These are phyloP conservation scores for Drosera capensis DNA, from an alignment of 148 eudicot genomes.

Conservation along the genomic window DNA sequence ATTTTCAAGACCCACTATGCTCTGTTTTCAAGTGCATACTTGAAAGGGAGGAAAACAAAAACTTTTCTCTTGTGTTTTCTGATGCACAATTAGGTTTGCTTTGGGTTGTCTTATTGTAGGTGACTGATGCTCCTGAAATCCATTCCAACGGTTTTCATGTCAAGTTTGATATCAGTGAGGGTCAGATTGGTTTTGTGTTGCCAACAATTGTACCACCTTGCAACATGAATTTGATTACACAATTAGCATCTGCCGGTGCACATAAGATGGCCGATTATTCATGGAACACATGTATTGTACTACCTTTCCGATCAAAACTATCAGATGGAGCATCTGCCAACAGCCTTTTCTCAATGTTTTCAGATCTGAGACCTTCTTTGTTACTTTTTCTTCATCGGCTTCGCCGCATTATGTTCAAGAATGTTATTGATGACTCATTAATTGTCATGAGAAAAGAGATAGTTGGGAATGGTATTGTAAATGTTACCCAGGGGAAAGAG, in stretches of 20 bases:
- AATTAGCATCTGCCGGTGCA: slow-evolving; percentile 29
- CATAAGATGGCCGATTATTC: slow-evolving; percentile 16
- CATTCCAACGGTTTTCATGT: slow-evolving; percentile 96
- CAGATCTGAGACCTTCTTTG: slow-evolving; percentile 89
- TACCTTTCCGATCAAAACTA: slow-evolving; percentile 64
- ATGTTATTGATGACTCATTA: slow-evolving; percentile 43
- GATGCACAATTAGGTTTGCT: neutral
- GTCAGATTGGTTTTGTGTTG: slow-evolving; percentile 91
- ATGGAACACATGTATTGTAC: slow-evolving; percentile 92
- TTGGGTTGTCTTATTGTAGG: slow-evolving; percentile 31
- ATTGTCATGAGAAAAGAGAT: slow-evolving; percentile 64
- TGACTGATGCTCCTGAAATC: slow-evolving; percentile 97
- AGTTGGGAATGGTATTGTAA: slow-evolving; percentile 60
- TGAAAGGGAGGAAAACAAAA: neutral
- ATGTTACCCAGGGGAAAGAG: slow-evolving; percentile 57
- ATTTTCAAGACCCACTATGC: too few relatives aligned
- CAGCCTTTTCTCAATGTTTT: slow-evolving; percentile 58
- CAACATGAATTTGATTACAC: slow-evolving; percentile 36
- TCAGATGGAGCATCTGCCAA: slow-evolving; percentile 31
- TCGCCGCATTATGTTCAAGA: slow-evolving; percentile 53
- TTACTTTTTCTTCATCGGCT: slow-evolving; percentile 95
- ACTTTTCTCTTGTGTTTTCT: neutral
- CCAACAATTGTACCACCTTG: slow-evolving; percentile 70
- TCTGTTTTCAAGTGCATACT: too few relatives aligned
- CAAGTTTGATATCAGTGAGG: slow-evolving; percentile 80